Evolutionary conservation across 2,329 filamentous ascomycete species (phyloP).

Genomic region (Colletotrichum siamense): DNA sequence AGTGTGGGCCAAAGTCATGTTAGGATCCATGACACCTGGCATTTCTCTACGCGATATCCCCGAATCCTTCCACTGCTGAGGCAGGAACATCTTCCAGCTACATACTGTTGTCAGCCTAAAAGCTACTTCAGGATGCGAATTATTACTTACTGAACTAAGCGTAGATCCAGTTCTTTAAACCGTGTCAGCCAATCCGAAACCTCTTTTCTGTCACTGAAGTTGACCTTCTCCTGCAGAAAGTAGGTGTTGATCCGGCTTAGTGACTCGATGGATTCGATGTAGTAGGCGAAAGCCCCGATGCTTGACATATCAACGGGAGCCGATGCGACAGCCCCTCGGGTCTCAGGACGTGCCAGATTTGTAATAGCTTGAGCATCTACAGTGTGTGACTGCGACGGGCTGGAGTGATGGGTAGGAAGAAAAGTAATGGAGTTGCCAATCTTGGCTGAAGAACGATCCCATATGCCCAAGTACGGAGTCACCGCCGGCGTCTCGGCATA

Average conservation of each 20-base stretch:
- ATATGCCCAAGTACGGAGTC: conserved; percentile 46
- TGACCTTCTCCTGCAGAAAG: conserved; percentile 46
- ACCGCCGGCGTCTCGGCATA: conserved; percentile 35
- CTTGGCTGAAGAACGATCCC: conserved; percentile 32
- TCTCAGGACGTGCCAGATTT: not conserved
- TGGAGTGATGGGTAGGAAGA: conserved; percentile 30
- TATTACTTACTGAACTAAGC: conserved; percentile 37
- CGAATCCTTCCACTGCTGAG: conserved; percentile 40
- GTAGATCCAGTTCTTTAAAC: conserved; percentile 52
- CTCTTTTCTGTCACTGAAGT: conserved; percentile 40
- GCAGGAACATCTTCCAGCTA: conserved; percentile 46
- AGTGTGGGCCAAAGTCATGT: conserved; percentile 51
- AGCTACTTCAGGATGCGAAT: not conserved
- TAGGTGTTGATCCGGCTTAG: conserved; percentile 47
- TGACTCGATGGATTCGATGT: conserved; percentile 49
- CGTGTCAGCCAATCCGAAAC: conserved; percentile 46
- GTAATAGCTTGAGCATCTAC: not conserved
- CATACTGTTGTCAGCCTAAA: not conserved
- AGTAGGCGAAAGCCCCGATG: conserved; percentile 49
- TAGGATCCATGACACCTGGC: conserved; percentile 45
- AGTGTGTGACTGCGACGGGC: conserved; percentile 10
- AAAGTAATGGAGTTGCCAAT: conserved; percentile 43
- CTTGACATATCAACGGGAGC: not conserved
- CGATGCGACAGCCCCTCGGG: not conserved
- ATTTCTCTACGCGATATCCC: not conserved